Base-by-base conservation (phyloP, 148 eudicot genomes). In the Hydrangea macrophylla region DNA sequence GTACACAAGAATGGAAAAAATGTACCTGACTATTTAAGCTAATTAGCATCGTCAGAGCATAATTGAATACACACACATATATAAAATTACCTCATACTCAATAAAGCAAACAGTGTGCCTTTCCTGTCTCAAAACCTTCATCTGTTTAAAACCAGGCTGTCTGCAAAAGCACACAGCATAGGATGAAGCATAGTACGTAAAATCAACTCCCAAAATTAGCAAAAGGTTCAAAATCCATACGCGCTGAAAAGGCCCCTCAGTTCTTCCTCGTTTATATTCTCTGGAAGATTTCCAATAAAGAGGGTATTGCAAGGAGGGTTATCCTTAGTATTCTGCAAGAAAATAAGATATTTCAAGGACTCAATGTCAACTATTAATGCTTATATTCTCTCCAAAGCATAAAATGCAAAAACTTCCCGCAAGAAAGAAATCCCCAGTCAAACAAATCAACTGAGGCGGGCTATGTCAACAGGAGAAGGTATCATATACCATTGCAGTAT, bases 221-320 rank as follows among this genome's bases (percentile, higher is more conserved):
- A 59, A 68, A 57, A 64, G 33, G 55, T 26, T 60, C 45, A 65
- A 60, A 36, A 73, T 28, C 35, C 91, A 69, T 94, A 94, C 98
- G 44, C 75, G 81, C 81, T 74, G 69, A 94, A 88, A 71, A 90
- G 81, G 63, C 97, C 97, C 74, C 93, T 84, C 40, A 94, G 78
- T 79, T 94, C 97, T 64, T 94, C 99, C 79, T 94, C 99, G 39
- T 82, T 90, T 71, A 94, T 84, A 75, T 66, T 82, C 79, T 90
- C 96, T 55, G 96, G 96, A 66, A 94, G 97, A 81, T 94, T 94
- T 62, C 99, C 99, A 61, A 94, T 90, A 64, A 94, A 94, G 2
- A 94, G 76, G 24, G 99, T 94, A 78, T 94, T 94, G 83, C 99
- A 94, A 36, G 99, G 97, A 71, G 99, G 99, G 70, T 94, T 94